Percentiles rank a stretch among this genome's conserved stretches.
phyloP scores from a whole-genome alignment of 225 moss, liverwort and hornwort species.

The Polytrichum formosum region DNA sequence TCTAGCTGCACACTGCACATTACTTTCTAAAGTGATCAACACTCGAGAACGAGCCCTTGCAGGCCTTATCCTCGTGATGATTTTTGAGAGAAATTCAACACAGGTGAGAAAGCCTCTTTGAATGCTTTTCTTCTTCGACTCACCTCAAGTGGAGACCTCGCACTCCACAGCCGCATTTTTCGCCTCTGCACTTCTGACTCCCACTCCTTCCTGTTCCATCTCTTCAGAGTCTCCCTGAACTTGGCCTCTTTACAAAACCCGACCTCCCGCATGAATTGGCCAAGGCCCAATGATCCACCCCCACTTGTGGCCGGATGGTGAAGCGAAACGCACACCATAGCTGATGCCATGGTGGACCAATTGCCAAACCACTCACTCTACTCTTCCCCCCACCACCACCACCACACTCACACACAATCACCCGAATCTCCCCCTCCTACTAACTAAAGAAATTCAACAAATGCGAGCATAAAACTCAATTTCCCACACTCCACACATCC shows the following conservation, averaged over 20 bases:
- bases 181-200: background rate
- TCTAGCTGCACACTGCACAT: too few species aligned
- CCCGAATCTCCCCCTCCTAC: too few species aligned
- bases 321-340: slow-evolving; percentile 23
- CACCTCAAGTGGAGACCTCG: slow-evolving; percentile 42
- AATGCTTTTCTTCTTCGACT: background rate
- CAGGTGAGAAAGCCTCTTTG: too few species aligned
- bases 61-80: background rate
- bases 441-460: too few species aligned
- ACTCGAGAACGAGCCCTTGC: background rate
- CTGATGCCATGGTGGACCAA: slow-evolving; percentile 18
- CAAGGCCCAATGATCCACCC: background rate
- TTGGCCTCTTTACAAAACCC: background rate
- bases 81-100: too few species aligned
- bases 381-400: too few species aligned
- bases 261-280: slow-evolving; percentile 1
- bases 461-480: too few species aligned
- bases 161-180: slow-evolving; percentile 11
- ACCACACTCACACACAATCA: too few species aligned
- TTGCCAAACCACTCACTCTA: too few species aligned
- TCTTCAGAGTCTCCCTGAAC: background rate
- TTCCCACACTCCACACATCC: too few species aligned
- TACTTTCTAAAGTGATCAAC: too few species aligned
- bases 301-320: slow-evolving; percentile 12
- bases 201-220: background rate